phyloP scores from a whole-genome alignment of 2,329 filamentous ascomycete species.

The Colletotrichum sp. region DNA sequence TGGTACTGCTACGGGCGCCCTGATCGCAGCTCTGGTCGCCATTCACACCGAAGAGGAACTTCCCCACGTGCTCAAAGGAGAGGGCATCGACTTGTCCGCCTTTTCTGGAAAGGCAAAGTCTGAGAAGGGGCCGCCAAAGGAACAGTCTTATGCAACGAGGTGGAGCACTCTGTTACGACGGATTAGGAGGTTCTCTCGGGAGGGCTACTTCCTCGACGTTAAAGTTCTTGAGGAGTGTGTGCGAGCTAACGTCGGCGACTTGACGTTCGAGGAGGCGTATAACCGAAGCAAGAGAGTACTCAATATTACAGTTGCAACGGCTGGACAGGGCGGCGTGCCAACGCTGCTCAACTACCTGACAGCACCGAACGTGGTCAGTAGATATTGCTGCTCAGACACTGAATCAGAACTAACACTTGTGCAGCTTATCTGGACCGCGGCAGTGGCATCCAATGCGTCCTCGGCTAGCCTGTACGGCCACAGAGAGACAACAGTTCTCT shows the following conservation, averaged over 20 bases:
- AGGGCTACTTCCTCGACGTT: constrained; percentile 86
- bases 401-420: constrained; percentile 5
- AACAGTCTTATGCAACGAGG: constrained; percentile 45
- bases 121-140: constrained; percentile 35
- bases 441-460: constrained; percentile 76
- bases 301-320: constrained; percentile 89
- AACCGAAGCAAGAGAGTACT: constrained; percentile 82
- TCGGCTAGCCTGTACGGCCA: constrained; percentile 70
- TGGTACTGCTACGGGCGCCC: constrained; percentile 86
- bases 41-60: constrained; percentile 89
- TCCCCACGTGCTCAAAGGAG: constrained; percentile 75
- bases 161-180: constrained; percentile 70
- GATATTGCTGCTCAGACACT: background rate
- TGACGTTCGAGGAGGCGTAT: constrained; percentile 95
- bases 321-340: constrained; percentile 76
- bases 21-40: constrained; percentile 87
- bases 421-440: constrained; percentile 78
- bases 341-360: constrained; percentile 91
- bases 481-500: constrained; percentile 70
- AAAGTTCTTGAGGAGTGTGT: constrained; percentile 84
- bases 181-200: constrained; percentile 69
- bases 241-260: constrained; percentile 81
- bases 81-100: constrained; percentile 81
- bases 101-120: constrained; percentile 54
- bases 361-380: constrained; percentile 85